Evolutionary conservation across 306 rosid genomes (phyloP), one percentile per base, ranked within the genome.

Genomic region (Rosa lucieae): DNA sequence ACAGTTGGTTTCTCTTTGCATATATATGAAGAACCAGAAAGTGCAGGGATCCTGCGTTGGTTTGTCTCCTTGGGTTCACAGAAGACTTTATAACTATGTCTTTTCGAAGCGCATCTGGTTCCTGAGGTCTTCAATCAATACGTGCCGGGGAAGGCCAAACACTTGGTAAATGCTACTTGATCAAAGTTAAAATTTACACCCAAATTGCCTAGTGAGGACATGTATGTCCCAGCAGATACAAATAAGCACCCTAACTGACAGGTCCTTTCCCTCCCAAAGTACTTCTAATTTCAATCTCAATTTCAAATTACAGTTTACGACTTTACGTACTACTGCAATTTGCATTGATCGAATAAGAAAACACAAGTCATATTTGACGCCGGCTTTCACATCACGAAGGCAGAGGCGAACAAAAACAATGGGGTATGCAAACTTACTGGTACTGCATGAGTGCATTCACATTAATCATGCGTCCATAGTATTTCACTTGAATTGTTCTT

Each of bases 21-120:
- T 32, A 29, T 63, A 6, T 29, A 37, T 67, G 71, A 63, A 63
- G 69, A 63, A 63, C 48, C 46, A 15, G 71, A 67, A 67, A 37
- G 37, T 67, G 47, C 47, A 67, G 71, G 63, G 47, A 67, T 67
- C 37, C 46, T 67, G 71, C 23, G 47, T 66, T 66, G 26, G 70
- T 18, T 37, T 66, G 70, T 35, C 70, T 66, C 26, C 47, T 35
- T 37, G 44, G 44, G 44, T 35, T 65, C n/a, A 65, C 17, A 14
- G 55, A 65, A 65, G 70, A 32, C 43, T 35, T 65, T 35, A 14
- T 32, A 1, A 63, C 68, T 62, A 26, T 26, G 37, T 26, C 37
- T 26, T 61, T 29, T 63, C 68, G n/a, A 63, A 63, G 43, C 12
- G 43, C 39, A 14, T 14, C 69, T 63, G 39, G 71, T 10, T 17